Base-by-base conservation (phyloP, 1,284 basidiomycete genomes). In the Pascua guehoae region DNA sequence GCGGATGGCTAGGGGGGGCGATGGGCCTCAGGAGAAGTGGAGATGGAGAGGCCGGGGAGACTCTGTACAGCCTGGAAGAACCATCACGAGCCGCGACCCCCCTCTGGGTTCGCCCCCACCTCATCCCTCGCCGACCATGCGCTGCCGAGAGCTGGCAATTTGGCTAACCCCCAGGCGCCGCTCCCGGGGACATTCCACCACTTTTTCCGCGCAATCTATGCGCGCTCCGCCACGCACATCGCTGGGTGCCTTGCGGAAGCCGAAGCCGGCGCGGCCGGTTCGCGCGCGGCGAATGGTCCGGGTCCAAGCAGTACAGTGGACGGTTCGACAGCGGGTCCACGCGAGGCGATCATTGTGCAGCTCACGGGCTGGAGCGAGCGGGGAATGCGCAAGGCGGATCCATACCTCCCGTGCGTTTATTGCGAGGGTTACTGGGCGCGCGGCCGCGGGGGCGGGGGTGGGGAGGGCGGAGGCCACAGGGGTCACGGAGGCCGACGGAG, bases 321-420 rank as follows among this genome's bases (percentile, higher is more conserved):
- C 16, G 38, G 12, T n/a, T 24, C 37, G 11, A 4, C n/a, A n/a
- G 15, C 43, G 16, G 46, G 47, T 48, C 12, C 39, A 64, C 36
- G 70, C 24, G 24, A 32, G 24, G 24, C 64, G 3, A 65, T 76
- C 41, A 43, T 74, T 10, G 66, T 76, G 5, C 74, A 76, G 63
- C 60, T 76, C 41, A 76, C 74, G 8, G 69, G 66, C n/a, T 69
- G 65, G 58, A 58, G 63, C 36, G 74, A 76, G 54, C 56, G 60
- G 4, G 72, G 72, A 3, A 58, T 65, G 17, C 40, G 41, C 9
- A 76, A 76, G 57, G 72, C 74, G 2, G 69, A 74, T 57, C 65
- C 63, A 2, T 76, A 76, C 51, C 51, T 75, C 15, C 62, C 63
- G 71, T 70, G 44, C 49, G 69, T 32, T 55, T 10, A 10, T 5